Conservation (phyloP, 1,139 yeast genomes). For the Petasospora rhodanensis region DNA sequence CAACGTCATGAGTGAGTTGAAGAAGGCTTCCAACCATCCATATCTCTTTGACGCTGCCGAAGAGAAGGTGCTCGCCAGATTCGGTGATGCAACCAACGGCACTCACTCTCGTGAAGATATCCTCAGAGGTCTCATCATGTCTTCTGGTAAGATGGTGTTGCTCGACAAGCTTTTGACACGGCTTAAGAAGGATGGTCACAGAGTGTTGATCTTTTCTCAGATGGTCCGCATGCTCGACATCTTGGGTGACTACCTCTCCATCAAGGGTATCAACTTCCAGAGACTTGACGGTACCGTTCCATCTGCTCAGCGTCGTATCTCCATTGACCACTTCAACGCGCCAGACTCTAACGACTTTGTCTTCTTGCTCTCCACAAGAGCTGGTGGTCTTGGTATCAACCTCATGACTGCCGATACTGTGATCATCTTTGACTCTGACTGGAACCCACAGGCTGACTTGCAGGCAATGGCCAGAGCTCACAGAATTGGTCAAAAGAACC, state of each 20-base stretch:
- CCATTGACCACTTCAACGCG: constrained; percentile 95
- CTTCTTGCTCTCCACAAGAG: constrained; percentile 88
- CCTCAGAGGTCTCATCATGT: constrained; percentile 90
- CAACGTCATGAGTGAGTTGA: constrained; percentile 91
- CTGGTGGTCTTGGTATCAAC: constrained; percentile 98
- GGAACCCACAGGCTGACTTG: constrained; percentile 98
- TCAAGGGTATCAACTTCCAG: constrained; percentile 89
- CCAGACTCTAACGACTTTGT: constrained; percentile 92
- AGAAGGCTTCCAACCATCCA: constrained; percentile 96
- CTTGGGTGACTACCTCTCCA: constrained; percentile 84
- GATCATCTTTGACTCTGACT: constrained; percentile 93
- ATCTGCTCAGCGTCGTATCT: constrained; percentile 85
- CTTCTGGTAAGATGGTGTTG: constrained; percentile 96
- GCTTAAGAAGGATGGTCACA: constrained; percentile 86
- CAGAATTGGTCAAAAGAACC: constrained; percentile 97
- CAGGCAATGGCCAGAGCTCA: constrained; percentile 99
- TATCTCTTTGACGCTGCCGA: constrained; percentile 93
- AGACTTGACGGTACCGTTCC: constrained; percentile 96
- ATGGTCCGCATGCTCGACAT: constrained; percentile 97
- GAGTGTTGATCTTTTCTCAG: constrained; percentile 91
- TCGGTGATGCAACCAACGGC: constrained; percentile 44
- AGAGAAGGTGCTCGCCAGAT: constrained; percentile 64
- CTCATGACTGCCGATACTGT: constrained; percentile 99
- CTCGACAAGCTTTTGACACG: constrained; percentile 84
- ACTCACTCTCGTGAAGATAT: constrained; percentile 65